Percentiles rank a stretch among this genome's conserved stretches.
These are phyloP conservation scores for Pseudogymnoascus sp. DNA, from an alignment of 2,329 filamentous ascomycete genomes.

Conservation along the genomic window DNA sequence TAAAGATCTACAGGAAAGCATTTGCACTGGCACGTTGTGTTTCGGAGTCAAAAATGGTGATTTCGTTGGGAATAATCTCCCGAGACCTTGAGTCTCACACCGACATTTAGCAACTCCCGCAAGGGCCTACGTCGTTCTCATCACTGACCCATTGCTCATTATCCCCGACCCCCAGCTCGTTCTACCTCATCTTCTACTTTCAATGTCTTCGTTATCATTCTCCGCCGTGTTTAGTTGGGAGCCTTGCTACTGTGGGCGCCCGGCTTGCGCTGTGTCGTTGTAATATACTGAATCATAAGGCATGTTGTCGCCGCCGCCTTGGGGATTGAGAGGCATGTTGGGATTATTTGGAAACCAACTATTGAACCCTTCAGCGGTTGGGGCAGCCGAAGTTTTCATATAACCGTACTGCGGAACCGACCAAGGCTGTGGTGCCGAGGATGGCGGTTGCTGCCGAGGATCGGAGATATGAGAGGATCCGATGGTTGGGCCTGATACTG, in stretches of 20 bases:
- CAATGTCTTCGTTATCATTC: conserved; percentile 4
- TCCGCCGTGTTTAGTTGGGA: not conserved
- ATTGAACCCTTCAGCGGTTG: not conserved
- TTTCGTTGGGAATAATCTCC: conserved; percentile 5
- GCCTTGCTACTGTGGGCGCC: conserved; percentile 6
- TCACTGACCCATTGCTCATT: not conserved
- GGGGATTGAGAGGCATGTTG: not conserved
- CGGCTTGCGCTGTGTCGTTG: not conserved
- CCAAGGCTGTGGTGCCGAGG: not conserved
- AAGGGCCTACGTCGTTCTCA: not conserved
- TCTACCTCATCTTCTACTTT: not conserved
- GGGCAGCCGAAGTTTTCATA: not conserved
- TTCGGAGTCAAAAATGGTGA: conserved; percentile 3
- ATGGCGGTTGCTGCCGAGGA: not conserved
- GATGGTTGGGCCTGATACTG: not conserved
- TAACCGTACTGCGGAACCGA: not conserved
- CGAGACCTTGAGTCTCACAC: conserved; percentile 3
- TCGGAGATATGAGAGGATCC: not conserved
- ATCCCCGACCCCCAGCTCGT: not conserved
- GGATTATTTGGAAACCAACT: not conserved
- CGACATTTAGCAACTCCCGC: not conserved
- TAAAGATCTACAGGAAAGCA: not conserved
- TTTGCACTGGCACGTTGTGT: not conserved
- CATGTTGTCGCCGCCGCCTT: not conserved
- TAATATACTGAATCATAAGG: conserved; percentile 8